Base-by-base conservation (phyloP, 129 eudicot species). In the Centrapalus pauciflorus region DNA sequence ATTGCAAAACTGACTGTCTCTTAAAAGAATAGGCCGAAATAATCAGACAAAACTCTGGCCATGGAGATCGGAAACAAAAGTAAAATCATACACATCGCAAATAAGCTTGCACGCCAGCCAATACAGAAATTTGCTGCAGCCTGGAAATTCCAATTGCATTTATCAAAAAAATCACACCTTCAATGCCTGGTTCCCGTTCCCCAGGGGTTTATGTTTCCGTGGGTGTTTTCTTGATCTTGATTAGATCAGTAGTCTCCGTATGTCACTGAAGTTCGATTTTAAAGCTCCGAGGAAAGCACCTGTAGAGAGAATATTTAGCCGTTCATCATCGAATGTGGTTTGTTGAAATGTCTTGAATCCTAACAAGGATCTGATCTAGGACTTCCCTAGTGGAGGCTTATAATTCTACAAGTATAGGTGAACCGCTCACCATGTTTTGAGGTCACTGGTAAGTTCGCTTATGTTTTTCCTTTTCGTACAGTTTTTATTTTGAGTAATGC, bases 281-380 rank as follows among this genome's bases (percentile, higher is more conserved):
- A 90, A 67, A 19, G 95, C 83, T 38, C 84, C 74, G 19, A 88
- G 51, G 70, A 93, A 93, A 30, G 77, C 88, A 27, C 92, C 99
- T 93, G 90, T 67, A 59, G 55, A 75, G 29, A 16, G n/a, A 50
- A 21, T 33, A 51, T 35, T 40, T 5, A 4, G 9, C 2, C 13
- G 3, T 43, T 51, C 26, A 54, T 29, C 1, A 35, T n/a, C n/a
- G n/a, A 20, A 52, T 37, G 71, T 26, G 13, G 7, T 52, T 63
- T 10, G 34, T 33, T 48, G 25, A 60, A 17, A 59, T 2, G 56
- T 34, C 16, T n/a, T n/a, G n/a, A n/a, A n/a, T n/a, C n/a, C n/a
- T n/a, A n/a, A n/a, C n/a, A n/a, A n/a, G n/a, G n/a, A n/a, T n/a
- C n/a, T n/a, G n/a, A n/a, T n/a, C n/a, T n/a, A n/a, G n/a, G n/a